Evolutionary conservation across 164 flowering plant species (phyloP).

Genomic region (Cinnamomum micranthum): DNA sequence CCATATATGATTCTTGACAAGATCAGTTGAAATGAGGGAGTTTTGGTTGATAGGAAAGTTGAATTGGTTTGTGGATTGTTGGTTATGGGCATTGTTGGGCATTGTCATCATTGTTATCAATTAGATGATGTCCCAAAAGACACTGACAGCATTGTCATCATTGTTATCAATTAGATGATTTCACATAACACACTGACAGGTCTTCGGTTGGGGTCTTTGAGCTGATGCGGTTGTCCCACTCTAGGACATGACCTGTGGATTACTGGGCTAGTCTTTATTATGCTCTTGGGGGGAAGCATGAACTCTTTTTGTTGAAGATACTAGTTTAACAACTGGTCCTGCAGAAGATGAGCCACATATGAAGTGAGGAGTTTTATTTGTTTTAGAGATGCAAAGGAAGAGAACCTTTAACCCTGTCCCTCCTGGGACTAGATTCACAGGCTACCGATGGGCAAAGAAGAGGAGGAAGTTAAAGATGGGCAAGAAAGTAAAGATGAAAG

Average conservation of each 20-base stretch:
- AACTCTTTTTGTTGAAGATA: background rate
- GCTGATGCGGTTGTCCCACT: too few species aligned
- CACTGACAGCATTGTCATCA: background rate
- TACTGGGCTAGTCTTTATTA: too few species aligned
- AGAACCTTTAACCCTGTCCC: background rate
- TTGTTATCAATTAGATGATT: background rate
- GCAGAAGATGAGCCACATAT: background rate
- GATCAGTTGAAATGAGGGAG: background rate
- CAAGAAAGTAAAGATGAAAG: too few species aligned
- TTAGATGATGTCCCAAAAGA: background rate
- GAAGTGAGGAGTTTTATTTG: too few species aligned
- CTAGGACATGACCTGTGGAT: too few species aligned
- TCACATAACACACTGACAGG: background rate
- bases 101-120: background rate
- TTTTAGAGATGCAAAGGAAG: background rate
- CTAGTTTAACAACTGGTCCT: background rate
- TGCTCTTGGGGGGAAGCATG: too few species aligned
- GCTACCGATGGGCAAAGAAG: background rate
- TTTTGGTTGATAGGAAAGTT: background rate
- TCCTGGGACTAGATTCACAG: background rate
- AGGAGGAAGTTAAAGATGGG: background rate
- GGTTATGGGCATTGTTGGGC: background rate
- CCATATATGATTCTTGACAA: background rate
- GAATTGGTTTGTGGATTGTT: background rate
- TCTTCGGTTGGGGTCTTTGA: too few species aligned